Percentiles rank a stretch among this genome's conserved stretches.
These are phyloP conservation scores for Xylaria sp. DNA, from an alignment of 2,329 filamentous ascomycete genomes.

Conservation along the genomic window DNA sequence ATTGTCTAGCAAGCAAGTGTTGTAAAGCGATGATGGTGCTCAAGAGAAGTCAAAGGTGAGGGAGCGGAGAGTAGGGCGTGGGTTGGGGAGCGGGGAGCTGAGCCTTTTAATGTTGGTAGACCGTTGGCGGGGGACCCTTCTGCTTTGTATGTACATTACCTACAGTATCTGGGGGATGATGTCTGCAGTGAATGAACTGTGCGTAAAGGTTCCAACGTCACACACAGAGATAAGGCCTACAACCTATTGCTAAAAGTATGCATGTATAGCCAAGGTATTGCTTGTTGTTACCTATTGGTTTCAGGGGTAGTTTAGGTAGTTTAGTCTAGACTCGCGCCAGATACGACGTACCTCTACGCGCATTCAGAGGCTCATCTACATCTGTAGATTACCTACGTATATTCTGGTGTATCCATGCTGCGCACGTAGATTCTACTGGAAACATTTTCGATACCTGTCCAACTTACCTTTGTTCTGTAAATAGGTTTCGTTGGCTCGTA, in stretches of 20 bases:
- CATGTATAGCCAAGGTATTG: neutral
- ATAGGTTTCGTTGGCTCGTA: conserved; percentile 9
- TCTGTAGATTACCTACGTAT: neutral
- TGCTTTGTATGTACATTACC: neutral
- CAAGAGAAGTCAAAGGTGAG: conserved; percentile 21
- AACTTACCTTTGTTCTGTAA: conserved; percentile 20
- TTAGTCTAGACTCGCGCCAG: conserved; percentile 2
- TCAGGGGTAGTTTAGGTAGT: neutral
- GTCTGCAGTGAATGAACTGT: neutral
- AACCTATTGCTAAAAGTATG: neutral
- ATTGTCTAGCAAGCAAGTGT: conserved; percentile 9
- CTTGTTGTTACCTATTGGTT: neutral
- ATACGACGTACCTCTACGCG: neutral
- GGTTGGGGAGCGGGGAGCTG: conserved; percentile 25
- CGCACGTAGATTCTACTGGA: neutral
- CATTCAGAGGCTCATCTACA: neutral
- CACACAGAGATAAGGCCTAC: conserved; percentile 1
- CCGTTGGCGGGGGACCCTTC: conserved; percentile 22
- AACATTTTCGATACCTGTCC: neutral
- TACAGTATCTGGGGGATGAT: neutral
- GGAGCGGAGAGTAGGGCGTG: conserved; percentile 10
- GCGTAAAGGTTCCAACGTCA: neutral
- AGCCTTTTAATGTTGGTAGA: conserved; percentile 32
- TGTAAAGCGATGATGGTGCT: conserved; percentile 16
- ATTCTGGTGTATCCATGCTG: neutral